Conservation (phyloP, 148 eudicot species). For the Fallopia convolvulus region DNA sequence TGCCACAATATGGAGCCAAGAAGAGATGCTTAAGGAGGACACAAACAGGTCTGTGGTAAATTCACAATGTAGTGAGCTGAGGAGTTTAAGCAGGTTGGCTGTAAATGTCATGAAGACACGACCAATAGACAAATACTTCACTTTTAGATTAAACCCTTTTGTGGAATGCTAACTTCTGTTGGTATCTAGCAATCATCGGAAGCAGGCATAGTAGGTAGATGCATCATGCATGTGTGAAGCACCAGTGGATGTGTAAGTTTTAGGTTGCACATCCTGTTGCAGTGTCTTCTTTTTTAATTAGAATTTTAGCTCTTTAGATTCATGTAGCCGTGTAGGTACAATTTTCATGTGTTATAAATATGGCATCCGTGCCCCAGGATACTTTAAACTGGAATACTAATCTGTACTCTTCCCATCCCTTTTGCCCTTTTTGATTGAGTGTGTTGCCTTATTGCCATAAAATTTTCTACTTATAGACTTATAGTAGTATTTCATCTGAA, state of each 20-base stretch:
- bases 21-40: constrained; percentile 67
- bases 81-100: constrained; percentile 13
- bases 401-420: not conserved
- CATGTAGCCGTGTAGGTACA: not conserved
- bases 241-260: constrained; percentile 11
- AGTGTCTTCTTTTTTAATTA: not conserved
- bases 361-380: not conserved
- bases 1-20: constrained; percentile 44
- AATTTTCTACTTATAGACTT: not conserved
- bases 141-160: not conserved
- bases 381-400: not conserved
- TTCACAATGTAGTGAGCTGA: not conserved
- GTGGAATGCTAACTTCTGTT: not conserved
- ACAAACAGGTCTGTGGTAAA: constrained; percentile 80
- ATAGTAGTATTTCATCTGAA: not conserved
- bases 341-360: not conserved
- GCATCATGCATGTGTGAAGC: not conserved
- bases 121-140: not conserved
- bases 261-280: constrained; percentile 4
- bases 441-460: not conserved
- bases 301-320: not conserved
- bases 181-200: not conserved
- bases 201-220: not conserved
- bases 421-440: not conserved
- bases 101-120: constrained; percentile 24